These are phyloP conservation scores for Pontederia paniculata DNA, from an alignment of 176 grass and related monocot species.

Conservation along the genomic window DNA sequence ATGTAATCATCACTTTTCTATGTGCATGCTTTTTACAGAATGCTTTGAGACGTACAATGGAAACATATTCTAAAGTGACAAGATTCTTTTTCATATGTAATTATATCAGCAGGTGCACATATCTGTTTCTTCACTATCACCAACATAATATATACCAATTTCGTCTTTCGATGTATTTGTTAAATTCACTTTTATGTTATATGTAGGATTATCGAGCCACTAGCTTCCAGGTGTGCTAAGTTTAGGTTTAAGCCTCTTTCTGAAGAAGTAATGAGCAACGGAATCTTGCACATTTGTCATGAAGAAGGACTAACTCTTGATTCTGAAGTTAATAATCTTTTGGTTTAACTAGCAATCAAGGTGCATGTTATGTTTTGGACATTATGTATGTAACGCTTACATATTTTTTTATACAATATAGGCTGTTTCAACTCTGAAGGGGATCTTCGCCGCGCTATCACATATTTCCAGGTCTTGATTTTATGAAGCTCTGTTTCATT, in stretches of 20 bases:
- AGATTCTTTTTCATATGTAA: constrained; percentile 99
- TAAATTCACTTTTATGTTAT: constrained; percentile 1
- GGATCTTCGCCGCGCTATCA: constrained; percentile 95
- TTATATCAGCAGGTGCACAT: constrained; percentile 90
- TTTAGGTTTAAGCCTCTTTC: constrained; percentile 98
- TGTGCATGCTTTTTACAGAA: constrained; percentile 41
- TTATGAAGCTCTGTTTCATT: background rate
- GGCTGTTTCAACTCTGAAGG: constrained; percentile 77
- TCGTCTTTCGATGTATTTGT: background rate
- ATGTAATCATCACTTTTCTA: background rate
- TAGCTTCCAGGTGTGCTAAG: constrained; percentile 96
- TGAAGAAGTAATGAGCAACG: constrained; percentile 81
- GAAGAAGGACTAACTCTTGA: constrained; percentile 88
- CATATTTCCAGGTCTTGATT: constrained; percentile 80
- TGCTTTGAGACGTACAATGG: constrained; percentile 73
- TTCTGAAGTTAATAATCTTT: constrained; percentile 44
- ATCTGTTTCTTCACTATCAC: constrained; percentile 12
- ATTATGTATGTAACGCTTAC: constrained; percentile 17
- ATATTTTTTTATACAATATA: constrained; percentile 34
- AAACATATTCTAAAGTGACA: constrained; percentile 92
- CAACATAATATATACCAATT: background rate
- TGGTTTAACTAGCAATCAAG: constrained; percentile 1
- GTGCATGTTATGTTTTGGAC: background rate
- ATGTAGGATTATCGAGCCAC: constrained; percentile 92
- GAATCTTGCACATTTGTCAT: constrained; percentile 85